Conservation (phyloP, 2,329 filamentous ascomycete species). For the Cryphonectria parasitica region DNA sequence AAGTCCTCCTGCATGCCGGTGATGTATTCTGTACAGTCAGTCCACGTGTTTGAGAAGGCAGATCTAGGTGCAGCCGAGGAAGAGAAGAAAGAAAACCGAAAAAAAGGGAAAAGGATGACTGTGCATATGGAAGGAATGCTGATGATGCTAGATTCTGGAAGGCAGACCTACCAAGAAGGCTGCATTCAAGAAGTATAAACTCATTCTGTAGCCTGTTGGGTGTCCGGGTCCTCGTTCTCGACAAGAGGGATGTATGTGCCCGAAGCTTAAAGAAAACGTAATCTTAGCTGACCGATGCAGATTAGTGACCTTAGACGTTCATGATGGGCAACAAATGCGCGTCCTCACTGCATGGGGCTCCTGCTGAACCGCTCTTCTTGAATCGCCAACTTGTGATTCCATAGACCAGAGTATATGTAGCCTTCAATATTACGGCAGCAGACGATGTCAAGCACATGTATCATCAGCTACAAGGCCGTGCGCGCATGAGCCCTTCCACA, state of each 20-base stretch:
- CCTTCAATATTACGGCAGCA: not conserved
- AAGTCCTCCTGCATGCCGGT: not conserved
- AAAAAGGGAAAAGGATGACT: not conserved
- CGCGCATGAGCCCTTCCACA: not conserved
- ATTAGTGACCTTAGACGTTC: not conserved
- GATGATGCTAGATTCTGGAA: not conserved
- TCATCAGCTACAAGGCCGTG: not conserved
- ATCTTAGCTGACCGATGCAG: not conserved
- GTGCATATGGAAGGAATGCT: constrained; percentile 1
- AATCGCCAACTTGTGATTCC: not conserved
- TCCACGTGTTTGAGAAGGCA: not conserved
- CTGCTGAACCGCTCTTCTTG: not conserved
- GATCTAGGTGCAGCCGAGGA: not conserved
- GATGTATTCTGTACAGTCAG: not conserved
- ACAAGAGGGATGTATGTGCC: not conserved
- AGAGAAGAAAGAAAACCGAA: not conserved
- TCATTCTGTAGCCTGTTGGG: too few species aligned
- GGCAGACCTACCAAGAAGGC: not conserved
- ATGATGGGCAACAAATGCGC: not conserved
- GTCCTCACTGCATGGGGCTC: too few species aligned
- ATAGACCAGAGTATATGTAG: not conserved
- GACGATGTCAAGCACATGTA: not conserved
- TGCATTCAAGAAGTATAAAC: not conserved
- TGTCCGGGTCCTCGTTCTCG: not conserved
- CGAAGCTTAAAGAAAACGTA: not conserved